Evolutionary conservation across 176 grass and related monocot species (phyloP).

Genomic region (Carex kokanica): DNA sequence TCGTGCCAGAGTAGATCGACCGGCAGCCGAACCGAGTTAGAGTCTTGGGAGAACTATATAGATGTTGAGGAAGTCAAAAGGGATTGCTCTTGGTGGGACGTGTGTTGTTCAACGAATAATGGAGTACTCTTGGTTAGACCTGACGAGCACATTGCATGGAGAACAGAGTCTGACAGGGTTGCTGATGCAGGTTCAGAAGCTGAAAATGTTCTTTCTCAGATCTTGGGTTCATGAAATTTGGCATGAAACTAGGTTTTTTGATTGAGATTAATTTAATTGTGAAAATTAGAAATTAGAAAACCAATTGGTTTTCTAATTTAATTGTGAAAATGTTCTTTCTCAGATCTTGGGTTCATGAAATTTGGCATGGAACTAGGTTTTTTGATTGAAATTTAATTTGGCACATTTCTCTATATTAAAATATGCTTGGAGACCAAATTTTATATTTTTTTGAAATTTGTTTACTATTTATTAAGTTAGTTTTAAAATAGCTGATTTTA

Average conservation of each 20-base stretch:
- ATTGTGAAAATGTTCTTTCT: constrained; percentile 34
- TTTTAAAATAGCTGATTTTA: too few species aligned
- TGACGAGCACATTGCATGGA: constrained; percentile 92
- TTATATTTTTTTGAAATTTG: too few species aligned
- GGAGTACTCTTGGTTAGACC: constrained; percentile 75
- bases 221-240: constrained; percentile 33
- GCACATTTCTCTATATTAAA: too few species aligned
- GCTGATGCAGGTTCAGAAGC: constrained; percentile 37
- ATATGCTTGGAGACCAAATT: too few species aligned
- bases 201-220: constrained; percentile 45
- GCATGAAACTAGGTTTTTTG: background rate
- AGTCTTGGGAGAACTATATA: constrained; percentile 52
- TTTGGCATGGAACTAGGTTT: background rate
- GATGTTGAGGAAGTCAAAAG: constrained; percentile 56
- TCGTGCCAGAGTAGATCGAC: constrained; percentile 26
- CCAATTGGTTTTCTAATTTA: too few species aligned
- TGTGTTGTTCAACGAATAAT: constrained; percentile 45
- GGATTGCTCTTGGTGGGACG: constrained; percentile 73
- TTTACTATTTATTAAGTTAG: too few species aligned
- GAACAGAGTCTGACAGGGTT: constrained; percentile 37
- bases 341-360: constrained; percentile 35
- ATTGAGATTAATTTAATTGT: background rate
- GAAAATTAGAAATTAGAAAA: background rate
- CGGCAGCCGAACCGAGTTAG: constrained; percentile 33
- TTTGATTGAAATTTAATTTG: background rate